Base-by-base conservation (phyloP, 257 asterid species). In the Thymus mandschuricus region DNA sequence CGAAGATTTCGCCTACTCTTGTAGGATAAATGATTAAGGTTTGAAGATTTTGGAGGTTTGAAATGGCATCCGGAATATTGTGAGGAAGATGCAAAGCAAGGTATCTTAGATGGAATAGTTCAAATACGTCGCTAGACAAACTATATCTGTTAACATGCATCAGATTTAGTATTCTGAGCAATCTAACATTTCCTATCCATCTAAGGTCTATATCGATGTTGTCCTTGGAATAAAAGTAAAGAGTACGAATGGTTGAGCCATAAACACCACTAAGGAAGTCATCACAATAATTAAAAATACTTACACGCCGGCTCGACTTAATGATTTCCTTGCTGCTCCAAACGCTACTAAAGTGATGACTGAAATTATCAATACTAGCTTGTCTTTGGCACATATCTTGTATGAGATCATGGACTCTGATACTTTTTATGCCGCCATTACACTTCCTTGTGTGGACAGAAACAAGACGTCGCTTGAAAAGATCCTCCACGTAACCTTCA, bases 21-120 rank as follows among this genome's bases (percentile, higher is more conserved):
- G n/a, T n/a, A n/a, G n/a, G 35, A 58, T 4, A 10, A 49, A 71
- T 38, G 69, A 71, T 34, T 49, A 71, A 71, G 7, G 76, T 60
- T 61, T 61, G 76, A 48, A 71, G 76, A 50, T 49, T 61, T 62
- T 44, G 12, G 2, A 44, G 49, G 3, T 44, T 44, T 10, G 49
- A 44, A 44, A 44, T 44, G 49, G 49, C 12, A 9, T 44, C 49
- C 49, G 49, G 11, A 44, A 44, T 9, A 10, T 3, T 44, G 49
- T 2, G 11, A 10, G 2, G 0, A 44, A 3, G 9, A 12, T 44
- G 13, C 0, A 44, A 44, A 9, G 49, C 13, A 44, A 45, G 50
- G 5, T 45, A 45, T 52, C 70, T 64, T 4, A 64, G 8, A 45
- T 30, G 70, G 31, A 64, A 30, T 10, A 45, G 10, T 30, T 64